Evolutionary conservation across 2,329 filamentous ascomycete species (phyloP).

Genomic region (Talaromyces sp.): DNA sequence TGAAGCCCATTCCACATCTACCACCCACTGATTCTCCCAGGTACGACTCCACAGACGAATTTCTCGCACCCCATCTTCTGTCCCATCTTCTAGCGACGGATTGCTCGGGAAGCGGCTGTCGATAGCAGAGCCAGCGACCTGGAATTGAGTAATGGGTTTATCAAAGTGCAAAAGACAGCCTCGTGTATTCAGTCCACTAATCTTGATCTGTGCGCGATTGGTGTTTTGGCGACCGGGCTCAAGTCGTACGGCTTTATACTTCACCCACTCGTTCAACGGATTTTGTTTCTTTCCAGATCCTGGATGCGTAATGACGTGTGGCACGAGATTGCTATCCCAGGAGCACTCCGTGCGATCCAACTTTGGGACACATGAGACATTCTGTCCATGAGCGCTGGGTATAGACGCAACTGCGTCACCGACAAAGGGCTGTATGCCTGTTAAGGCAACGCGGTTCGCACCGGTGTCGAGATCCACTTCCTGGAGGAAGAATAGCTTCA

Average conservation of each 20-base stretch:
- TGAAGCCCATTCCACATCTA: constrained; percentile 63
- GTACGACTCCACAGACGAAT: constrained; percentile 79
- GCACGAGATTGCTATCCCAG: constrained; percentile 63
- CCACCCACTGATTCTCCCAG: constrained; percentile 72
- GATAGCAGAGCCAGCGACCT: constrained; percentile 58
- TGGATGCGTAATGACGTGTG: constrained; percentile 56
- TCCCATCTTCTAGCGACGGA: constrained; percentile 40
- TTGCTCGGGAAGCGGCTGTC: constrained; percentile 63
- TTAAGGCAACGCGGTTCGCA: constrained; percentile 66
- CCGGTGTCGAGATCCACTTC: constrained; percentile 71
- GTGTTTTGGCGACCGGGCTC: constrained; percentile 26
- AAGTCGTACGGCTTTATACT: constrained; percentile 57
- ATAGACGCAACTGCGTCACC: constrained; percentile 64
- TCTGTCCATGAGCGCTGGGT: constrained; percentile 65
- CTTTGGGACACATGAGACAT: constrained; percentile 51
- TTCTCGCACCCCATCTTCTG: constrained; percentile 57
- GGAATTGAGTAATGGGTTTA: constrained; percentile 62
- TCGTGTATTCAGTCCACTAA: constrained; percentile 72
- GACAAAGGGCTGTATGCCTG: constrained; percentile 66
- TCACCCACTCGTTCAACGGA: constrained; percentile 60
- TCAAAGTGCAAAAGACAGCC: constrained; percentile 73
- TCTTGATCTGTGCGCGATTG: constrained; percentile 55
- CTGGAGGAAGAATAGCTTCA: constrained; percentile 88
- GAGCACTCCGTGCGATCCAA: constrained; percentile 58
- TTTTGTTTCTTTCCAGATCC: constrained; percentile 35